Base-by-base conservation (phyloP, 2,329 filamentous ascomycete genomes). In the Colletotrichum somersetense region DNA sequence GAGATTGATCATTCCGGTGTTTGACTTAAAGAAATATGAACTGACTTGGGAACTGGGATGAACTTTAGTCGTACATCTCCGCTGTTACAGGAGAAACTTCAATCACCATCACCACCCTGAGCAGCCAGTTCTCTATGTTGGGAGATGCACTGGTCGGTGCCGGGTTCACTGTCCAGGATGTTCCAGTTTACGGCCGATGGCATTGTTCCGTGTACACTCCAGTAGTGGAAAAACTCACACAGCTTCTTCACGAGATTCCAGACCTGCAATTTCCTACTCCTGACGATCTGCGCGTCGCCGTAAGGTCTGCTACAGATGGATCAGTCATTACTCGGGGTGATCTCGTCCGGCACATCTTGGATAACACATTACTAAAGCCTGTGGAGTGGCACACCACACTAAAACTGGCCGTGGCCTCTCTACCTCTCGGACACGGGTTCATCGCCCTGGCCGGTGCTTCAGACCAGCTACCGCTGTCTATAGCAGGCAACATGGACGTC, bases 221-320 rank as follows among this genome's bases (percentile, higher is more conserved):
- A 0, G 38, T 38, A 3, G 38, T 23, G 18, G 62, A 66, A 14
- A 20, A 18, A 30, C 46, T 70, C 3, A 2, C 11, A 6, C 2
- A 48, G 2, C 16, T 66, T 12, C 33, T 66, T 4, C 14, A 26
- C 23, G 0, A 48, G 2, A 12, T 16, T 2, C 16, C 18, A 1
- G 44, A 56, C 26, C 35, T 70, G 3, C 46, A 1, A 0, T 46
- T 70, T 16, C 62, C 55, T 5, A 5, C 1, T 16, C 18, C 59
- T 8, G 46, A 5, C 6, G 30, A 38, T 16, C 30, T 66, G 3
- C 55, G 26, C 1, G 33, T 59, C 20, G 6, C 38, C 16, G 46
- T 70, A 20, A 53, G 67, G 52, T 70, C 67, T 8, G 38, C 67
- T 4, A 18, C 16, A 18, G 30, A 66, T 20, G 67, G 62, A 1